A percentile compares a stretch with the other conserved stretches of the same genome.
Conservation (phyloP, 2,329 filamentous ascomycete species). For the Aspergillus sp. region DNA sequence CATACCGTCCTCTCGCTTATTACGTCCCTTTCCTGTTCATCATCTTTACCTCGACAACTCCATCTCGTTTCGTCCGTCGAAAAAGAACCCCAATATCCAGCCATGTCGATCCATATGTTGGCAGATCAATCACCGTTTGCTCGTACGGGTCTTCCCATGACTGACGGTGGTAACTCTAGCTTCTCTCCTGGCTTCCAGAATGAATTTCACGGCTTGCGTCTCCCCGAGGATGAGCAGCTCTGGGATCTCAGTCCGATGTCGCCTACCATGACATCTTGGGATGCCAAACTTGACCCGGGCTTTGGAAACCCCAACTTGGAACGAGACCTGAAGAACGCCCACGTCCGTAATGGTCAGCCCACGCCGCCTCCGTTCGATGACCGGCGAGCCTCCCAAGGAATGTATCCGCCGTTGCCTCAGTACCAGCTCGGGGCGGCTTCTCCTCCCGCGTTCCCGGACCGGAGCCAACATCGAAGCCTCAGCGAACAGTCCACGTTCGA, state of each 20-base stretch:
- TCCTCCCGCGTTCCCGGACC: background rate
- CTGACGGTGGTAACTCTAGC: conserved; percentile 8
- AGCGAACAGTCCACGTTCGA: conserved; percentile 13
- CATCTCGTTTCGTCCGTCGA: too few species aligned
- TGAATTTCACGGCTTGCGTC: conserved; percentile 22
- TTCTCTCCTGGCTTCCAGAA: conserved; percentile 14
- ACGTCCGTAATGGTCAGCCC: conserved; percentile 32
- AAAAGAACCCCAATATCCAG: background rate
- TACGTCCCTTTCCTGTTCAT: too few species aligned
- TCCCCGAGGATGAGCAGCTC: conserved; percentile 23
- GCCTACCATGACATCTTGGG: conserved; percentile 19
- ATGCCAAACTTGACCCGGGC: conserved; percentile 16
- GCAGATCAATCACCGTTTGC: conserved; percentile 11
- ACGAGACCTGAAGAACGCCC: conserved; percentile 25
- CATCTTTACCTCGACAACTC: too few species aligned
- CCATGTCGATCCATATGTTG: conserved; percentile 17
- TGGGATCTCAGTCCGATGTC: conserved; percentile 26
- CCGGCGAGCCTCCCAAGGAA: background rate
- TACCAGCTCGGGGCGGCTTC: conserved; percentile 4
- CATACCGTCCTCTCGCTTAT: too few species aligned
- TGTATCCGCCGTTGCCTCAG: conserved; percentile 3
- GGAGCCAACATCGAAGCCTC: conserved; percentile 1
- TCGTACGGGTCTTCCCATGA: conserved; percentile 8
- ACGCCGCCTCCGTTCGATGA: conserved; percentile 30
- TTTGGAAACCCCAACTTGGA: conserved; percentile 21